These are phyloP conservation scores for Breynia disticha DNA, from an alignment of 441 rosid genomes.

Conservation along the genomic window DNA sequence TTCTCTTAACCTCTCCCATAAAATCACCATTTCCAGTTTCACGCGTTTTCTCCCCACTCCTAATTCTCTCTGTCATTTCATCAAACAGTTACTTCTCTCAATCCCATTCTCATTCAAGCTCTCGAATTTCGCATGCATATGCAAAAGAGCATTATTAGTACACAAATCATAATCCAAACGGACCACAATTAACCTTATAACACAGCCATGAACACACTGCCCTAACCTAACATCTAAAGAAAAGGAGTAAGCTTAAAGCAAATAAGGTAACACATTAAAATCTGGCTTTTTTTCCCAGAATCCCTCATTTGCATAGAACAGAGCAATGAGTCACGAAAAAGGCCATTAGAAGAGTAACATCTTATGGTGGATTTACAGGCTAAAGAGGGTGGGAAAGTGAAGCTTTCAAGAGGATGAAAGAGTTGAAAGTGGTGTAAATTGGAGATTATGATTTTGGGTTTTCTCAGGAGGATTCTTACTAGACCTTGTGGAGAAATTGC, in stretches of 20 bases:
- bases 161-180: slow-evolving; percentile 55
- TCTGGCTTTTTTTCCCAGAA: slow-evolving; percentile 44
- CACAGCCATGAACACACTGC: slow-evolving; percentile 65
- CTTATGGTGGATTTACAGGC: slow-evolving; percentile 72
- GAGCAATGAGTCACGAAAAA: slow-evolving; percentile 29
- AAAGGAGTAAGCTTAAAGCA: slow-evolving; percentile 51
- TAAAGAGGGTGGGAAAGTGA: slow-evolving; percentile 35
- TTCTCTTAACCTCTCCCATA: neutral
- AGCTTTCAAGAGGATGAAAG: slow-evolving; percentile 43
- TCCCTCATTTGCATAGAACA: slow-evolving; percentile 47
- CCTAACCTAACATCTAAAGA: slow-evolving; percentile 50
- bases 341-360: slow-evolving; percentile 45
- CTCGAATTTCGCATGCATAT: slow-evolving; percentile 56
- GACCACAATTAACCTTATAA: slow-evolving; percentile 53
- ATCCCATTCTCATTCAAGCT: neutral
- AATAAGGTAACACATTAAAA: slow-evolving; percentile 60
- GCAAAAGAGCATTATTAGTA: slow-evolving; percentile 72
- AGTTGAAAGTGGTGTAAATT: slow-evolving; percentile 50
- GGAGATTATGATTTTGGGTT: slow-evolving; percentile 28
- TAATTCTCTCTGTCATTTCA: slow-evolving; percentile 29
- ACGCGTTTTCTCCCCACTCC: neutral
- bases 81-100: slow-evolving; percentile 18
- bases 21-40: slow-evolving; percentile 2
- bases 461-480: slow-evolving; percentile 29
- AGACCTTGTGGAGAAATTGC: slow-evolving; percentile 19